Evolutionary conservation across 495 filamentous ascomycete genomes (phyloP).

Genomic region (Talaromyces stipitatus): DNA sequence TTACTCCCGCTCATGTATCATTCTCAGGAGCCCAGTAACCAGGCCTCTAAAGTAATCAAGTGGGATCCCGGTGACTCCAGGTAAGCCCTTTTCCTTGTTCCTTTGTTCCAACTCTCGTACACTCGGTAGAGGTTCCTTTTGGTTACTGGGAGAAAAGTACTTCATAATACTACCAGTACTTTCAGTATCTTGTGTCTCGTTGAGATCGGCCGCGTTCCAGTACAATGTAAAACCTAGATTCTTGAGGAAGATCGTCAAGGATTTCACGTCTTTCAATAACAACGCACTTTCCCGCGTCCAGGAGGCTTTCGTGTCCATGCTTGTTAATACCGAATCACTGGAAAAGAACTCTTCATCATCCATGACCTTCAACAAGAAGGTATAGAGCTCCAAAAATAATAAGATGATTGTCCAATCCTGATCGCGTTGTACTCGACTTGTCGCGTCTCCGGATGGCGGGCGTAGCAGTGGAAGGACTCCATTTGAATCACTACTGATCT

Average conservation of each 20-base stretch:
- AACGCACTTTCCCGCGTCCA: conserved; percentile 62
- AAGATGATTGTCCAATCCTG: conserved; percentile 86
- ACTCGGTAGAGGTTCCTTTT: conserved; percentile 15
- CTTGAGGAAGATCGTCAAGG: conserved; percentile 79
- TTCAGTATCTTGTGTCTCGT: conserved; percentile 40
- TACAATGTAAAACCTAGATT: conserved; percentile 88
- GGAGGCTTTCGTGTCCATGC: conserved; percentile 28
- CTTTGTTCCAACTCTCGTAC: conserved; percentile 28
- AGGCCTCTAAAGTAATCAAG: conserved; percentile 72
- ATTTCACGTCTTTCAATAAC: conserved; percentile 59
- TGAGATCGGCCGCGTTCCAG: conserved; percentile 68
- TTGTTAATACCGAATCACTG: conserved; percentile 27
- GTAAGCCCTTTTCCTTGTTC: conserved; percentile 37
- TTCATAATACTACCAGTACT: conserved; percentile 43
- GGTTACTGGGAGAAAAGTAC: conserved; percentile 41
- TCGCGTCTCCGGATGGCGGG: conserved; percentile 15
- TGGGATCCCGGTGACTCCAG: conserved; percentile 61
- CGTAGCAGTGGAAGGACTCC: conserved; percentile 52
- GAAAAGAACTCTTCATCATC: conserved; percentile 70
- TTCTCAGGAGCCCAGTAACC: conserved; percentile 73
- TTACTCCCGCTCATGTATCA: conserved; percentile 88
- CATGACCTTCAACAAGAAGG: conserved; percentile 82
- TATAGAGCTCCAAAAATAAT: conserved; percentile 89
- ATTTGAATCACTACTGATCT: conserved; percentile 51
- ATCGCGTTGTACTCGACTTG: conserved; percentile 27